Evolutionary conservation across 1,139 yeast species (phyloP).

Genomic region (Candida glucosophila): DNA sequence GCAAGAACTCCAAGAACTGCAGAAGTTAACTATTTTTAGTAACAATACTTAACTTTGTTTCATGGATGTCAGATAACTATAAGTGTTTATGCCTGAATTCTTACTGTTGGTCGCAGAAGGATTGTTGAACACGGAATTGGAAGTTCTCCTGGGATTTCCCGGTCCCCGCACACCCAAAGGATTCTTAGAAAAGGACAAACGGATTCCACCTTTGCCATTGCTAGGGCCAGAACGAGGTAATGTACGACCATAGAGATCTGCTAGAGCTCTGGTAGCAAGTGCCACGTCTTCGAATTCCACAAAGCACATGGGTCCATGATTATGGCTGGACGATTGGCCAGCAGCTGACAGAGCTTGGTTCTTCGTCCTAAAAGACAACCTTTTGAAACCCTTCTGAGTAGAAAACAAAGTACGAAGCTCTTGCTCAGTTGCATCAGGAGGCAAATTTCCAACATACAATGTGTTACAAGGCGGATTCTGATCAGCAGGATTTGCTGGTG

Average conservation of each 20-base stretch:
- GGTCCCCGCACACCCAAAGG: constrained; percentile 93
- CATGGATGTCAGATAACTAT: constrained; percentile 30
- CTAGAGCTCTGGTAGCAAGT: constrained; percentile 87
- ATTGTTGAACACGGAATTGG: constrained; percentile 25
- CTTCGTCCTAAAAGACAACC: constrained; percentile 82
- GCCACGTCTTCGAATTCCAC: constrained; percentile 96
- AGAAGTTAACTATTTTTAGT: too few species aligned
- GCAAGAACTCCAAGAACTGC: too few species aligned
- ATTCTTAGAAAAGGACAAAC: constrained; percentile 88
- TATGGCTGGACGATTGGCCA: constrained; percentile 30
- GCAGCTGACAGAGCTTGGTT: constrained; percentile 32
- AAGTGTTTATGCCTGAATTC: constrained; percentile 27
- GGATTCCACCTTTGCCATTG: constrained; percentile 85
- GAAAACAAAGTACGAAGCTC: constrained; percentile 83
- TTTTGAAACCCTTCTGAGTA: constrained; percentile 85
- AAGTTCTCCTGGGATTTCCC: constrained; percentile 36
- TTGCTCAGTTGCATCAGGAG: constrained; percentile 94
- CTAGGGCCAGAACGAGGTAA: constrained; percentile 61
- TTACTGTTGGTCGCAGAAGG: constrained; percentile 7
- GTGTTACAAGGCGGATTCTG: constrained; percentile 99
- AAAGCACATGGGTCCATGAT: constrained; percentile 97
- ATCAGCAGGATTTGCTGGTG: constrained; percentile 98
- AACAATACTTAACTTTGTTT: too few species aligned
- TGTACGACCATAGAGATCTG: constrained; percentile 84
- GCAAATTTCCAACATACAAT: constrained; percentile 89